Percentiles rank a stretch among this genome's conserved stretches.
phyloP scores from a whole-genome alignment of 192 early-diverging fungal species.

The Lobosporangium transversale region DNA sequence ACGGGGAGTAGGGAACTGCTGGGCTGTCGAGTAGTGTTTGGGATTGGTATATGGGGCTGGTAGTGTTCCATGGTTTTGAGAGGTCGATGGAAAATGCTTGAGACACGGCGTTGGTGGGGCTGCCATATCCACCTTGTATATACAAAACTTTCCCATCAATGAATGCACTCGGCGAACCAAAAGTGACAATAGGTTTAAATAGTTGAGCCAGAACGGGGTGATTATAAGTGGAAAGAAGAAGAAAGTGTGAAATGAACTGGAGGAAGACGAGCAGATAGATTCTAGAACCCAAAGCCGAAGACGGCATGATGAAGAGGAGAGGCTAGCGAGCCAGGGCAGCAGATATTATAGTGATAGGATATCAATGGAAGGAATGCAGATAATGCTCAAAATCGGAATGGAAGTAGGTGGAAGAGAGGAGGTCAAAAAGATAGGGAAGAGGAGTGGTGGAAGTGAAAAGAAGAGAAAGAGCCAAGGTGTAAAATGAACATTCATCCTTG shows the following conservation, averaged over 20 bases:
- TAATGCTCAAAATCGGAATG: not conserved
- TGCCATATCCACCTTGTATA: not conserved
- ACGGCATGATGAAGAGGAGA: too few species aligned
- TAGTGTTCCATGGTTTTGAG: not conserved
- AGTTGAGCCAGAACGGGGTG: not conserved
- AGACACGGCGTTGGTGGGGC: not conserved
- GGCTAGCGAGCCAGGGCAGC: too few species aligned
- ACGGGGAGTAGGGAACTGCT: not conserved
- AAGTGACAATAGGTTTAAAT: not conserved
- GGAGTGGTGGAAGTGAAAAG: not conserved
- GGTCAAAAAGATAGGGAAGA: not conserved
- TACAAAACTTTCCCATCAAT: conserved; percentile 8
- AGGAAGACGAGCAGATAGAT: not conserved
- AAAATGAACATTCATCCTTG: not conserved
- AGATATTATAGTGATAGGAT: too few species aligned
- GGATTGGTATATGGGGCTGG: not conserved
- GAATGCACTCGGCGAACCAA: not conserved
- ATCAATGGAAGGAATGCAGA: not conserved
- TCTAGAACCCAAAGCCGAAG: too few species aligned
- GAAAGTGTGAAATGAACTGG: not conserved
- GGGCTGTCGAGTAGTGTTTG: not conserved
- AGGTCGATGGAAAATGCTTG: conserved; percentile 11
- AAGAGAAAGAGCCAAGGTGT: not conserved
- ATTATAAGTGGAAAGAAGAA: too few species aligned
- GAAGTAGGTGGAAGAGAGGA: not conserved